phyloP scores from a whole-genome alignment of 1,139 yeast genomes.

The Meyerozyma sp. region DNA sequence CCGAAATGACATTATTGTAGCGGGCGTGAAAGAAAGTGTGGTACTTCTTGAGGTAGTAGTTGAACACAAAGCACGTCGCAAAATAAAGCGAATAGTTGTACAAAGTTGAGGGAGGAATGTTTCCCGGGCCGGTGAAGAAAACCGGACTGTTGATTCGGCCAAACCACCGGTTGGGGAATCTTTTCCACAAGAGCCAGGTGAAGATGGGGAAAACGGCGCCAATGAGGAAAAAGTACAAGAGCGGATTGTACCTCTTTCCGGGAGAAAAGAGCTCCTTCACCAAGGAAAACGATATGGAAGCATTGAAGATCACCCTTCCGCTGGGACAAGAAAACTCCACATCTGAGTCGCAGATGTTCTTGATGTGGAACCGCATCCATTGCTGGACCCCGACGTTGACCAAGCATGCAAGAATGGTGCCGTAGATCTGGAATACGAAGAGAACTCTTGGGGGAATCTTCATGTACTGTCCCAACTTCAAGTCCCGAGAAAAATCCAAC shows the following conservation, averaged over 20 bases:
- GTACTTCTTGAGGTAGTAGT: not conserved
- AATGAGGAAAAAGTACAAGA: slow-evolving; percentile 39
- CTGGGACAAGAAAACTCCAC: slow-evolving; percentile 14
- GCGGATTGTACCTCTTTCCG: slow-evolving; percentile 35
- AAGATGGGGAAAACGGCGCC: slow-evolving; percentile 39
- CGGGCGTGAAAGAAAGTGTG: slow-evolving; percentile 4
- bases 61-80: slow-evolving; percentile 30
- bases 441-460: slow-evolving; percentile 12
- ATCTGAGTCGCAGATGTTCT: slow-evolving; percentile 6
- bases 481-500: slow-evolving; percentile 12
- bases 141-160: slow-evolving; percentile 35
- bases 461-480: slow-evolving; percentile 15
- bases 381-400: slow-evolving; percentile 27
- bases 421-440: slow-evolving; percentile 12
- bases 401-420: slow-evolving; percentile 24
- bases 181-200: slow-evolving; percentile 19
- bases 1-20: slow-evolving; percentile 5
- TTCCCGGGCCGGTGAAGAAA: slow-evolving; percentile 44
- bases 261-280: slow-evolving; percentile 27
- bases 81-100: slow-evolving; percentile 43
- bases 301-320: slow-evolving; percentile 13
- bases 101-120: slow-evolving; percentile 52
- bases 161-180: slow-evolving; percentile 10
- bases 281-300: slow-evolving; percentile 12
- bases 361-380: slow-evolving; percentile 15